Evolutionary conservation across 2,329 filamentous ascomycete species (phyloP), one percentile per base, ranked within the genome.

Genomic region (Truncatella angustata): DNA sequence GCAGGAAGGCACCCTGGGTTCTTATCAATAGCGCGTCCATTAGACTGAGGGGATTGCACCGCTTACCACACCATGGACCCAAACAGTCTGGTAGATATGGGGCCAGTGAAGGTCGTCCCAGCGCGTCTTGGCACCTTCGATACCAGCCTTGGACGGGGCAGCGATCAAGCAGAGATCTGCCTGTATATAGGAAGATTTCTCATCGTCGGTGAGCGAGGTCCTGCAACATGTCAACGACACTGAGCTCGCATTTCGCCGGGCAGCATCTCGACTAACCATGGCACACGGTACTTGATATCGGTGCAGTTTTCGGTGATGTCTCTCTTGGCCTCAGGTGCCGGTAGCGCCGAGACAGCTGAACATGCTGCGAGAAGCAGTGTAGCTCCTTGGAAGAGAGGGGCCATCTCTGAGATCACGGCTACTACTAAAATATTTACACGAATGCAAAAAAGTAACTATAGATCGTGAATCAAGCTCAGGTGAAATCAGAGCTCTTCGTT

Each of bases 1-100:
- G 56, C 2, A 58, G 52, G 36, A 58, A 58, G 10, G 47, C 72
- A 48, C 2, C 70, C 43, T 46, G 5, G 7, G 7, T 14, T 4
- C 4, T 10, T 20, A 14, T 46, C 11, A 46, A n/a, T 32, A 46
- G 16, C 16, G 14, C 16, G n/a, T 35, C 1, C 7, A n/a, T 3
- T 18, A 18, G 26, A 32, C 1, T 2, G 6, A 12, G 21, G 11
- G 18, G 6, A 9, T 3, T 7, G 16, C 18, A 5, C 12, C 12
- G 18, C 43, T 9, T 35, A 46, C 43, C 14, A 50, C 48, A 2
- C 23, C 24, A n/a, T 50, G 48, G 9, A 50, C 48, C 21, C 21
- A 50, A 4, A 26, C 28, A 2, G 35, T 50, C 28, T 50, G 48
- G 11, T 40, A 24, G 9, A 50, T 24, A 18, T 50, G 48, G 21